Conservation (phyloP, 2,329 filamentous ascomycete species). For the Onygena corvina region DNA sequence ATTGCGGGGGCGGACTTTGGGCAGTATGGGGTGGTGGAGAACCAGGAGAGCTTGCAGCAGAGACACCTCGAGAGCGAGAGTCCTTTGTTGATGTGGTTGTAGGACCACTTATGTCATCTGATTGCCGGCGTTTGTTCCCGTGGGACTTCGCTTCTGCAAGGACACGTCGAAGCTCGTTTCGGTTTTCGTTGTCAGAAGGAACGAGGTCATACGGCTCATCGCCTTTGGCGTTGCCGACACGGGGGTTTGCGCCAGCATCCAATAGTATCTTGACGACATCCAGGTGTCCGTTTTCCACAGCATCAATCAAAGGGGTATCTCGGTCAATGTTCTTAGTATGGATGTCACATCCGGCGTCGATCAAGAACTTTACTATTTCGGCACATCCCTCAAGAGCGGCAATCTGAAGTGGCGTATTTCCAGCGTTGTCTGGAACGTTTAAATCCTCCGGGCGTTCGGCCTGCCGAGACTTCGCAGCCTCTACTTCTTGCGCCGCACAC, state of each 20-base stretch:
- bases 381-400: constrained; percentile 77
- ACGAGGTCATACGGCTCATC: constrained; percentile 83
- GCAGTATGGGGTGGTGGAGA: constrained; percentile 29
- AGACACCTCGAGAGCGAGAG: constrained; percentile 32
- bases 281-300: constrained; percentile 87
- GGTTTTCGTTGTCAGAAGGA: constrained; percentile 60
- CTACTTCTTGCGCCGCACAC: constrained; percentile 73
- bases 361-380: constrained; percentile 75
- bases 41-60: constrained; percentile 36
- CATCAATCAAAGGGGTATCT: constrained; percentile 89
- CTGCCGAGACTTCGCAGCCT: constrained; percentile 61
- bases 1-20: constrained; percentile 30
- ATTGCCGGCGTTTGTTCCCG: constrained; percentile 35
- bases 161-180: constrained; percentile 62
- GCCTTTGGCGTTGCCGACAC: constrained; percentile 80
- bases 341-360: constrained; percentile 71
- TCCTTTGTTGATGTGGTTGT: constrained; percentile 23
- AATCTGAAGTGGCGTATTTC: constrained; percentile 92
- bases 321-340: constrained; percentile 68
- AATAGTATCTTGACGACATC: constrained; percentile 77
- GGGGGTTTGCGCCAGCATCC: constrained; percentile 78
- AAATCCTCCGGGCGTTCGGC: constrained; percentile 74
- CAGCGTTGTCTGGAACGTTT: constrained; percentile 81
- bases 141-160: constrained; percentile 54
- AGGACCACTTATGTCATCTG: constrained; percentile 31